Base-by-base conservation (phyloP, 148 eudicot species). In the Selenicereus undatus region DNA sequence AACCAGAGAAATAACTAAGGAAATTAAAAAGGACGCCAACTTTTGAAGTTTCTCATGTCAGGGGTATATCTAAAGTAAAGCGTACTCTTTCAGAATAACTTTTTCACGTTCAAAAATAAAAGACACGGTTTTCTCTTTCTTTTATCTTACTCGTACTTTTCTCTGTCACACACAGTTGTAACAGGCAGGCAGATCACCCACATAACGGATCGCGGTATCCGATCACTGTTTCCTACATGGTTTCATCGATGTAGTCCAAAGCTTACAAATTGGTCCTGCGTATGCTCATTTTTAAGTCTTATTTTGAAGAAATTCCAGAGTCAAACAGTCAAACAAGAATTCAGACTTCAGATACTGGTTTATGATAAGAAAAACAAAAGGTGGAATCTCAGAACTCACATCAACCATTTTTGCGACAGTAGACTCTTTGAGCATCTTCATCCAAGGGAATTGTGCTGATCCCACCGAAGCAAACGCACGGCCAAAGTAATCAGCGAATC, bases 401-500 rank as follows among this genome's bases (percentile, higher is more conserved):
- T 88, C 91, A 50, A 85, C 87, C 83, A 90, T 86, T 68, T 91
- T 88, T 11, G 80, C 84, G 71, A 90, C 80, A 24, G 89, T n/a
- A 29, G 94, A 91, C 81, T 91, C 94, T 78, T 83, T 87, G 76
- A 91, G 86, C 86, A 85, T 78, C 83, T 91, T 90, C 51, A 78
- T 65, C 94, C 94, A 90, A 0, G 92, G 92, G 69, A 91, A 91
- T 68, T 90, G 92, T 35, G 92, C 79, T 2, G 89, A 90, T 54
- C 86, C 80, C 50, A 90, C 90, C 1, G 84, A 82, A 29, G 89
- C 82, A 79, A 91, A 91, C 12, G 89, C 89, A 52, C 91, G 84
- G 11, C 92, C 89, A 50, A 89, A 89, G 83, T 89, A 91, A 80
- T 91, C 92, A 0, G 90, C 94, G 77, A 91, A 88, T 77, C 88